These are phyloP conservation scores for Raphanus sativus DNA, from an alignment of 345 rosid species.

Conservation along the genomic window DNA sequence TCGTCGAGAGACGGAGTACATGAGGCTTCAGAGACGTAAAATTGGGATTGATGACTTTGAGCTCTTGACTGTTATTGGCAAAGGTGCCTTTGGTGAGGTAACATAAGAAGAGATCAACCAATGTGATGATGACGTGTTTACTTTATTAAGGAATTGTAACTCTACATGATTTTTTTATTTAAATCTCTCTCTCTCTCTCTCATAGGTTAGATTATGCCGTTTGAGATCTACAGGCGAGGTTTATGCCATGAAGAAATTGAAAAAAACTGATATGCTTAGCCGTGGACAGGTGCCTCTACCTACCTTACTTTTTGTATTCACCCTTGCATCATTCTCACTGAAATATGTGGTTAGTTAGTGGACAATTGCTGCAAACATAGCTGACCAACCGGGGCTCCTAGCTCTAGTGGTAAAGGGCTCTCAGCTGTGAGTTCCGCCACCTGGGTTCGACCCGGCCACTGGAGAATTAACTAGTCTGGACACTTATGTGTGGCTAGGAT, in stretches of 20 bases:
- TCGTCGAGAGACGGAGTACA: constrained; percentile 85
- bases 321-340: background rate
- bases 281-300: constrained; percentile 81
- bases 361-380: background rate
- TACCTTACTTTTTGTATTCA: background rate
- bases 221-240: constrained; percentile 83
- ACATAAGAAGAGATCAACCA: background rate
- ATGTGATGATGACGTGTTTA: too few species aligned
- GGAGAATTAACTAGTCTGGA: too few species aligned
- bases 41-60: constrained; percentile 94
- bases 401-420: too few species aligned
- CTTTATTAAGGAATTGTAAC: too few species aligned
- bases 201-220: constrained; percentile 41
- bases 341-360: background rate
- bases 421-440: too few species aligned
- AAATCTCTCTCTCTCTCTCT: too few species aligned
- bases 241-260: constrained; percentile 94
- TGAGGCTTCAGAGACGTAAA: constrained; percentile 96
- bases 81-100: constrained; percentile 99
- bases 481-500: too few species aligned
- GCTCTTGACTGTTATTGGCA: constrained; percentile 81
- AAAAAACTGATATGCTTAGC: constrained; percentile 98
- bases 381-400: background rate
- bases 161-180: too few species aligned
- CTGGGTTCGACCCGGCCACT: too few species aligned